Conservation (phyloP, 163 green algal genomes). For the Trebouxiophyceae sp. region DNA sequence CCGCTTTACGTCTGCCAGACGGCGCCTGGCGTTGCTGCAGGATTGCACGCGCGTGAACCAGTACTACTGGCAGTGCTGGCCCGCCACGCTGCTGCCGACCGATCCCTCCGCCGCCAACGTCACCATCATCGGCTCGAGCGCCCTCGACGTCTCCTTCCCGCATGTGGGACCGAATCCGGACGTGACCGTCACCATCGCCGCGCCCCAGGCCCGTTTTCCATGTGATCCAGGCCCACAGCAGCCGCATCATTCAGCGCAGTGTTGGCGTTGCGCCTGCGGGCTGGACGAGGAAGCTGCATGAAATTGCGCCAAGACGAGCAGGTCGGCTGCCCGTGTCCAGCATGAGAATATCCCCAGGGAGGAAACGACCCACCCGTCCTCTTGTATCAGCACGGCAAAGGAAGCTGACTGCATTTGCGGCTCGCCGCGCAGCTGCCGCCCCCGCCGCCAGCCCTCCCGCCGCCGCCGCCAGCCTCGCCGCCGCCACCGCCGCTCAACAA, state of each 20-base stretch:
- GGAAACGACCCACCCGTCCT: no score
- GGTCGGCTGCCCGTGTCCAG: no score
- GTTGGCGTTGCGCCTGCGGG: not conserved
- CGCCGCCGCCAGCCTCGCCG: no score
- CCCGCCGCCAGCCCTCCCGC: not conserved
- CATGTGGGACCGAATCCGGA: not conserved
- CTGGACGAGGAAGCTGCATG: not conserved
- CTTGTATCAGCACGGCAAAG: no score
- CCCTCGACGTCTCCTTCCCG: not conserved
- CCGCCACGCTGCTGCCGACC: not conserved
- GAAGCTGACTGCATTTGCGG: no score
- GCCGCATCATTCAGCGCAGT: not conserved
- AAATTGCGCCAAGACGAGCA: no score
- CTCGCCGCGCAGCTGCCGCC: no score
- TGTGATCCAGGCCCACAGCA: not conserved
- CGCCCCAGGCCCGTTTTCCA: not conserved
- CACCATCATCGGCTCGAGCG: not conserved
- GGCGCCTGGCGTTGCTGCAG: no score
- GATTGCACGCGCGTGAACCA: not conserved
- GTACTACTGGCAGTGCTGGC: slow-evolving; percentile 4
- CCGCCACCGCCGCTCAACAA: not conserved
- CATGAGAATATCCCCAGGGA: no score
- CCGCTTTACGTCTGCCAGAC: no score
- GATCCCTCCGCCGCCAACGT: not conserved
- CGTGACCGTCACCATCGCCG: not conserved